Evolutionary conservation across 208 protist species (phyloP).

Genomic region (Borovskyia barvae): DNA sequence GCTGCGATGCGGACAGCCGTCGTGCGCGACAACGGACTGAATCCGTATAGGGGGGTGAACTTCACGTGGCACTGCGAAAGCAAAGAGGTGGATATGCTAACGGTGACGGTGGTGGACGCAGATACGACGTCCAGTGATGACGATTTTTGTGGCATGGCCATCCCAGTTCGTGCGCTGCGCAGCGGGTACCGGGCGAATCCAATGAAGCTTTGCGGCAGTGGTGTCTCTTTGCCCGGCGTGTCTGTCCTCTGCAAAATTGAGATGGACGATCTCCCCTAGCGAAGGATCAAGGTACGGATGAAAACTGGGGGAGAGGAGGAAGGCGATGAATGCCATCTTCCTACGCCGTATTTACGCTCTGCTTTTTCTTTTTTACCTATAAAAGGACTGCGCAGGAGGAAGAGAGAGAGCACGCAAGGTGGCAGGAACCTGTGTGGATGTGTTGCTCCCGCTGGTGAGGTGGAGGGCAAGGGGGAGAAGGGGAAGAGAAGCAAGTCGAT

Average conservation of each 20-base stretch:
- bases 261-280: conserved; percentile 22
- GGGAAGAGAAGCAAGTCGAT: no score
- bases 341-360: no score
- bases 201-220: conserved; percentile 53
- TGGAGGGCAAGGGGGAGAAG: no score
- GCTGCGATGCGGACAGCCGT: conserved; percentile 31
- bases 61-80: conserved; percentile 38
- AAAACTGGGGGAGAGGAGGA: background rate
- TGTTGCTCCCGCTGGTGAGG: no score
- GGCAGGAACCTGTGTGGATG: no score
- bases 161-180: conserved; percentile 42
- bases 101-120: conserved; percentile 47
- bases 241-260: conserved; percentile 50
- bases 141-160: conserved; percentile 37
- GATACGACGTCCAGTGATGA: conserved; percentile 44
- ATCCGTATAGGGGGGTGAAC: conserved; percentile 61
- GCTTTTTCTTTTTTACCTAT: no score
- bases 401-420: no score
- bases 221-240: conserved; percentile 26
- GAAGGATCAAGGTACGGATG: no score
- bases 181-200: conserved; percentile 45
- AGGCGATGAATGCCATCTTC: no score
- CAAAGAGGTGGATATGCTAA: conserved; percentile 50
- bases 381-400: no score
- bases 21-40: conserved; percentile 74